Conservation (phyloP, 352 stramenopile species). For the Globisporangium ultimum region DNA sequence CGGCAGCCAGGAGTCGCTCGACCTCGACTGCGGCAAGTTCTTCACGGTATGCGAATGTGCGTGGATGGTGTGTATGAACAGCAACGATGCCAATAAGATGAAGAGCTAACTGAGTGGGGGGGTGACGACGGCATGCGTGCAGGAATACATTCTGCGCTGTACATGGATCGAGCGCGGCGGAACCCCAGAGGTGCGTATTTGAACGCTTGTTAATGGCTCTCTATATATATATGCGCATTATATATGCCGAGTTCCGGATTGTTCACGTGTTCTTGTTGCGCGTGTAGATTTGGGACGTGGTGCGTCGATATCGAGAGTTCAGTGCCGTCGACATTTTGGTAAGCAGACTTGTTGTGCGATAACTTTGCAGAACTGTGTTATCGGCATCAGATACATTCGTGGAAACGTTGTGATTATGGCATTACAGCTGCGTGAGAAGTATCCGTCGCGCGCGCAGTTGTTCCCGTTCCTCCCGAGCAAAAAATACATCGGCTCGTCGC, state of each 20-base stretch:
- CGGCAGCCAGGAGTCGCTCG: conserved; percentile 76
- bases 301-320: conserved; percentile 83
- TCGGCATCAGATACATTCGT: too few species aligned
- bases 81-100: neutral
- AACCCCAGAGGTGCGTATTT: conserved; percentile 33
- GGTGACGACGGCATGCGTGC: too few species aligned
- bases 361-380: too few species aligned
- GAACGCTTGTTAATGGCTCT: neutral
- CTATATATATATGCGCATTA: neutral
- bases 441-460: conserved; percentile 62
- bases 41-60: conserved; percentile 51
- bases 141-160: conserved; percentile 85
- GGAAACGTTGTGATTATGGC: too few species aligned
- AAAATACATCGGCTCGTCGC: conserved; percentile 84
- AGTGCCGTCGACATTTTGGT: conserved; percentile 85
- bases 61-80: neutral
- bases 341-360: neutral
- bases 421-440: conserved; percentile 76
- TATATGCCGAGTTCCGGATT: neutral
- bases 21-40: conserved; percentile 83
- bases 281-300: conserved; percentile 74
- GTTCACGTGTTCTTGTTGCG: conserved; percentile 3
- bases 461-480: conserved; percentile 84
- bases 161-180: conserved; percentile 57
- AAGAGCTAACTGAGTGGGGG: neutral